Evolutionary conservation across 768 basidiomycete species (phyloP).

Genomic region (Cubamyces sp.): DNA sequence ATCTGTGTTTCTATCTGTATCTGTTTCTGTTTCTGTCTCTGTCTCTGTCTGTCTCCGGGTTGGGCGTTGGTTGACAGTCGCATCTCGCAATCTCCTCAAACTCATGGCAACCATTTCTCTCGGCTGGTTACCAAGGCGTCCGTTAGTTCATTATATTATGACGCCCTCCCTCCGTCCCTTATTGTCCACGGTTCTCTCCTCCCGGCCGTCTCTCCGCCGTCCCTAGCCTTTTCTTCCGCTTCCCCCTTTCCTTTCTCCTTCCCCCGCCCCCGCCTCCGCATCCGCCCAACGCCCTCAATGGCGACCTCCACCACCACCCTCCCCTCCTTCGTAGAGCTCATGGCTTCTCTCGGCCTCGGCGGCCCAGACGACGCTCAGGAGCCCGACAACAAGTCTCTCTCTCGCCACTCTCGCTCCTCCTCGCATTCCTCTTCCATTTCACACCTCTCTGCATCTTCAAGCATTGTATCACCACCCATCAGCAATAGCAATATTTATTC

Average conservation of each 20-base stretch:
- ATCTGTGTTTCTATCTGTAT: no score
- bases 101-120: slow-evolving; percentile 36
- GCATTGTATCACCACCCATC: slow-evolving; percentile 28
- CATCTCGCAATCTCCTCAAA: slow-evolving; percentile 20
- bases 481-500: slow-evolving; percentile 29
- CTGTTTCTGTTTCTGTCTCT: neutral
- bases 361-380: slow-evolving; percentile 41
- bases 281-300: slow-evolving; percentile 15
- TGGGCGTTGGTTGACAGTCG: slow-evolving; percentile 15
- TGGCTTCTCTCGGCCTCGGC: slow-evolving; percentile 80
- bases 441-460: slow-evolving; percentile 30
- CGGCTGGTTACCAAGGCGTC: slow-evolving; percentile 34
- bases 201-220: slow-evolving; percentile 16
- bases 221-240: slow-evolving; percentile 24
- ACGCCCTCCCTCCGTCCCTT: slow-evolving; percentile 15
- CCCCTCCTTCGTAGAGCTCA: slow-evolving; percentile 87
- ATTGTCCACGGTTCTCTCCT: slow-evolving; percentile 23
- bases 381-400: slow-evolving; percentile 10
- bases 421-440: slow-evolving; percentile 38
- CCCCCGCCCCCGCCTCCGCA: slow-evolving; percentile 25
- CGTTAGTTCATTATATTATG: slow-evolving; percentile 21
- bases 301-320: slow-evolving; percentile 66
- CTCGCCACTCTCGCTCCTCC: slow-evolving; percentile 48
- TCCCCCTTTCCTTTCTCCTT: slow-evolving; percentile 13
- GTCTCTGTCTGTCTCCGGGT: slow-evolving; percentile 1